phyloP scores from a whole-genome alignment of 352 stramenopile genomes.

The Globisporangium cylindrosporum region DNA sequence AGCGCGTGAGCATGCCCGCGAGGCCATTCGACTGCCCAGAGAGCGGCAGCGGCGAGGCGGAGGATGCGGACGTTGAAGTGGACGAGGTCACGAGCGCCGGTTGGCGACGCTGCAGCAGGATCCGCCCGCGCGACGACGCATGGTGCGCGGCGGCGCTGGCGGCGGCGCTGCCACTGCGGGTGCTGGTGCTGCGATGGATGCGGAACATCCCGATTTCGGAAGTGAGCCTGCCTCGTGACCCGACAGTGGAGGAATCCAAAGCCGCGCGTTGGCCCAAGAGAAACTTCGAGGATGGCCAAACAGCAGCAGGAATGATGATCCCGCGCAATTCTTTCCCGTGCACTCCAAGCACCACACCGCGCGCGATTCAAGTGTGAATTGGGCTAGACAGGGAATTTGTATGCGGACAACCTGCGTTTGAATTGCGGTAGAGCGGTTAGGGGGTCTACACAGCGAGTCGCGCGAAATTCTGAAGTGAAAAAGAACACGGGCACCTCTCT shows the following conservation, averaged over 20 bases:
- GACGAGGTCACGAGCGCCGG: constrained; percentile 15
- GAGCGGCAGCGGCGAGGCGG: constrained; percentile 19
- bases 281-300: constrained; percentile 19
- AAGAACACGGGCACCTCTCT: neutral
- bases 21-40: constrained; percentile 9
- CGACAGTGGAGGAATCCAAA: constrained; percentile 2
- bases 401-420: constrained; percentile 2
- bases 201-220: constrained; percentile 38
- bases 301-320: constrained; percentile 5
- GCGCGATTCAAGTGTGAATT: constrained; percentile 20
- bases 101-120: constrained; percentile 21
- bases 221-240: constrained; percentile 17
- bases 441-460: neutral
- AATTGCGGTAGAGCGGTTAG: constrained; percentile 8
- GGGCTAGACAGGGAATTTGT: constrained; percentile 20
- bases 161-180: constrained; percentile 17
- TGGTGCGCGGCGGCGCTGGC: constrained; percentile 19
- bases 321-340: constrained; percentile 18
- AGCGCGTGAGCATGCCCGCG: constrained; percentile 17
- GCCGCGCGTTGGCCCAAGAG: neutral
- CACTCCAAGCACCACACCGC: constrained; percentile 16
- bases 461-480: constrained; percentile 24
- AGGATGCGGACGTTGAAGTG: constrained; percentile 9
- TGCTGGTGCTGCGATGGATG: constrained; percentile 33
- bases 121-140: constrained; percentile 4